Evolutionary conservation across 2,329 filamentous ascomycete species (phyloP).

Genomic region (Nothomitra cinnamomea): DNA sequence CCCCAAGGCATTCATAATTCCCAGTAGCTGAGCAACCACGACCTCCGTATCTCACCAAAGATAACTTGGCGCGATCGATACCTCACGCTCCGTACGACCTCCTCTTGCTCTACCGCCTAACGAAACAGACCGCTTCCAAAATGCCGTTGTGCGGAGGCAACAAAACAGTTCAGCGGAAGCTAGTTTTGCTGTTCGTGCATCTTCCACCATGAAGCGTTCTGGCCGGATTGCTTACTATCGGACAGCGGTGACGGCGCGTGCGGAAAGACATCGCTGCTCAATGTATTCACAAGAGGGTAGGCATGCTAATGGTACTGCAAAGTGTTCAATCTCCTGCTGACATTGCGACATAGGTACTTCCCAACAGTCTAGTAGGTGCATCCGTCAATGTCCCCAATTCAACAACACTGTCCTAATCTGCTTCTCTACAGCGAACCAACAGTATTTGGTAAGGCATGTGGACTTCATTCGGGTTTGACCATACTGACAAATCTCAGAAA

Average conservation of each 20-base stretch:
- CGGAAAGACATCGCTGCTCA: constrained; percentile 91
- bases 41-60: no score
- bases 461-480: constrained; percentile 6
- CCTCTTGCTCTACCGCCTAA: neutral
- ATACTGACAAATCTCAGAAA: constrained; percentile 39
- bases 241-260: constrained; percentile 82
- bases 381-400: neutral
- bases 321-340: neutral
- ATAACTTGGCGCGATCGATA: neutral
- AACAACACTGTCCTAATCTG: constrained; percentile 7
- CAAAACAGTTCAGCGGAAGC: constrained; percentile 87
- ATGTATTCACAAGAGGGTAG: constrained; percentile 95
- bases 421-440: constrained; percentile 55
- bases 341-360: constrained; percentile 51
- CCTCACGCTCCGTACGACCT: neutral
- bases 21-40: no score
- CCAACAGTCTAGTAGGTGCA: constrained; percentile 72
- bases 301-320: constrained; percentile 17
- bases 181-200: constrained; percentile 65
- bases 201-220: constrained; percentile 10
- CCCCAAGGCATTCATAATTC: no score
- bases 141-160: constrained; percentile 51
- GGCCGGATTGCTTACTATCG: constrained; percentile 5
- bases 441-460: constrained; percentile 47
- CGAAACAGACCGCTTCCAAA: constrained; percentile 10